Conservation (phyloP, 2,329 filamentous ascomycete species). For the Claviceps sp. region DNA sequence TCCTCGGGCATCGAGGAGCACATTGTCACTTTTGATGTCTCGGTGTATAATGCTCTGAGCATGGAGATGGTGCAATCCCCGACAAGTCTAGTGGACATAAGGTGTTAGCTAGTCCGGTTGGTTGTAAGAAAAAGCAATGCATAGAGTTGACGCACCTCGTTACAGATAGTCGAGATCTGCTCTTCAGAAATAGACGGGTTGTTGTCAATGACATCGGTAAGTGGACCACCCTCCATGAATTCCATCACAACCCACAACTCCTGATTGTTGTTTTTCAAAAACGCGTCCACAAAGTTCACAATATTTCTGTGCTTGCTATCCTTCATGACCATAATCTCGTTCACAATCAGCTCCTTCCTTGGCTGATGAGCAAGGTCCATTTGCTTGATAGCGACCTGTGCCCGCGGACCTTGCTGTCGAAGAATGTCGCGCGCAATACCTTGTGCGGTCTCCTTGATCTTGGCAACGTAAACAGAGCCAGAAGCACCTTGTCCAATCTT, state of each 20-base stretch:
- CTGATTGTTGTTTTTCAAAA: constrained; percentile 83
- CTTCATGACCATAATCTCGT: constrained; percentile 99
- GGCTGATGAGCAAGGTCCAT: constrained; percentile 98
- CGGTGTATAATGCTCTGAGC: constrained; percentile 95
- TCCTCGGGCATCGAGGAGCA: constrained; percentile 82
- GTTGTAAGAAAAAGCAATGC: not conserved
- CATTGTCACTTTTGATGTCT: constrained; percentile 99
- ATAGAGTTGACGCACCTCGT: constrained; percentile 56
- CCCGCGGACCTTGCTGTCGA: constrained; percentile 63
- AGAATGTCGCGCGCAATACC: constrained; percentile 74
- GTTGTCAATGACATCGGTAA: constrained; percentile 98
- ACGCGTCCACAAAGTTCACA: constrained; percentile 96
- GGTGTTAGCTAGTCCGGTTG: not conserved
- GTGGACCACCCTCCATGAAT: constrained; percentile 95
- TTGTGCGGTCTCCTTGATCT: constrained; percentile 78
- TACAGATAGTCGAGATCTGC: constrained; percentile 93
- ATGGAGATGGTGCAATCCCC: constrained; percentile 86
- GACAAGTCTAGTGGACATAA: constrained; percentile 59
- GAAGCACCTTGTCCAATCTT: constrained; percentile 98
- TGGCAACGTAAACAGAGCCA: constrained; percentile 93
- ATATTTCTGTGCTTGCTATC: constrained; percentile 97
- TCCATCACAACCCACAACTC: constrained; percentile 99
- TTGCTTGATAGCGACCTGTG: constrained; percentile 96
- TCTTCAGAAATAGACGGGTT: constrained; percentile 89
- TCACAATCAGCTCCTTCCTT: constrained; percentile 94